Evolutionary conservation across 768 basidiomycete species (phyloP), one percentile per base, ranked within the genome.

Genomic region (Suillus variegatus): DNA sequence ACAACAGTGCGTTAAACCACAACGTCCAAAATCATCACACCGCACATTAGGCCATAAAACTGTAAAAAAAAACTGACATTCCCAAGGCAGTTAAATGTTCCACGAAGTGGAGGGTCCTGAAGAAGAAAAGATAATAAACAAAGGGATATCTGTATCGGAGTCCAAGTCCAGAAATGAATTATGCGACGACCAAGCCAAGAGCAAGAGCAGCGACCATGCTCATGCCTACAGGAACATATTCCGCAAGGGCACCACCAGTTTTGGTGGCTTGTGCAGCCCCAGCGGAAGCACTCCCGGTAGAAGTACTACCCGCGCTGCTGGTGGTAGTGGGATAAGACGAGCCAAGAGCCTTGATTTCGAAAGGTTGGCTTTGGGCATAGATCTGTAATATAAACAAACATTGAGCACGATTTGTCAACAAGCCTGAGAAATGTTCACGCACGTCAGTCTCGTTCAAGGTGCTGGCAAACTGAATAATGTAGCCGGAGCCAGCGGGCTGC

Each of bases 341-440:
- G 60, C 86, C 86, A 40, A 77, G 66, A 7, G 87, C 72, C 73
- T 87, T 85, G 75, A 93, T 82, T 73, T 86, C 84, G 74, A 93
- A 93, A 5, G 76, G 73, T 63, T 81, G 56, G 35, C 88, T 85
- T 44, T 74, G 71, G 14, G 87, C 86, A 66, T 81, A 91, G 63
- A 92, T 65, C 87, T 92, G 67, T 25, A 64, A 58, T 52, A 47
- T 57, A n/a, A 62, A 56, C 10, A 36, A 10, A n/a, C 22, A 28
- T 41, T 60, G 32, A 40, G 20, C 13, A 9, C 32, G 25, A 28
- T 8, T 5, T 2, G 2, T 25, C 22, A 32, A 64, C 32, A 14
- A 55, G 36, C 41, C 25, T 43, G 20, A 36, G 18, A 64, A 16
- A 82, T 85, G 18, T 18, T 20, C 6, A 60, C 58, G 67, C 66